Conservation (phyloP, 768 basidiomycete species). For the Pleurotus sapidus region DNA sequence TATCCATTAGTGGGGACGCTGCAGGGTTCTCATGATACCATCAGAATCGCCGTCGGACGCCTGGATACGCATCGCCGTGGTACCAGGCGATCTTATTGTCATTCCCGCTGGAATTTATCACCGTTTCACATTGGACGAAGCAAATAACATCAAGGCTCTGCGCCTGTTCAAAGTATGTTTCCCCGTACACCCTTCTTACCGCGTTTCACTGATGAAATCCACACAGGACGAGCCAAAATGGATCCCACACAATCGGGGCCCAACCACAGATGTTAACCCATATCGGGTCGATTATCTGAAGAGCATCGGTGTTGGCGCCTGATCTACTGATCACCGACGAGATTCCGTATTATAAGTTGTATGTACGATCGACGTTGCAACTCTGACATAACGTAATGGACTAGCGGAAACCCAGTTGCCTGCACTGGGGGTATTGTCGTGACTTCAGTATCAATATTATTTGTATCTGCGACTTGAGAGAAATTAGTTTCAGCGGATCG, state of each 20-base stretch:
- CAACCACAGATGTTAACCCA: slow-evolving; percentile 60
- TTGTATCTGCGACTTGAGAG: too few species aligned
- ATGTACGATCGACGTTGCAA: too few species aligned
- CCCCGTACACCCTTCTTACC: not conserved
- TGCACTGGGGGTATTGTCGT: too few species aligned
- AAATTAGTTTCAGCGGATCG: too few species aligned
- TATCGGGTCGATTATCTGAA: slow-evolving; percentile 62
- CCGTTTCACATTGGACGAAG: slow-evolving; percentile 85
- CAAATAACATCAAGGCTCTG: slow-evolving; percentile 70
- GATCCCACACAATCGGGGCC: slow-evolving; percentile 69
- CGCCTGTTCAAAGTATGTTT: slow-evolving; percentile 76
- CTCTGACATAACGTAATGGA: too few species aligned
- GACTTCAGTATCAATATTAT: too few species aligned
- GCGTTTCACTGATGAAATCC: too few species aligned
- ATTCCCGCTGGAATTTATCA: slow-evolving; percentile 93
- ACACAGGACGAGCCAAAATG: slow-evolving; percentile 88
- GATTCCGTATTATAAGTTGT: too few species aligned
- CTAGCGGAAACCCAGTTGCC: too few species aligned
- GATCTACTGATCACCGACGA: not conserved
- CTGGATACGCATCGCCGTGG: slow-evolving; percentile 82
- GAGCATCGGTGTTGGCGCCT: slow-evolving; percentile 42
- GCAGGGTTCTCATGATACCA: too few species aligned
- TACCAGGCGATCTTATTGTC: slow-evolving; percentile 80
- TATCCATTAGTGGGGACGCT: too few species aligned
- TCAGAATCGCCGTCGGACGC: slow-evolving; percentile 61